Conservation (phyloP, 2,329 filamentous ascomycete species). For the Alternaria consortialis region DNA sequence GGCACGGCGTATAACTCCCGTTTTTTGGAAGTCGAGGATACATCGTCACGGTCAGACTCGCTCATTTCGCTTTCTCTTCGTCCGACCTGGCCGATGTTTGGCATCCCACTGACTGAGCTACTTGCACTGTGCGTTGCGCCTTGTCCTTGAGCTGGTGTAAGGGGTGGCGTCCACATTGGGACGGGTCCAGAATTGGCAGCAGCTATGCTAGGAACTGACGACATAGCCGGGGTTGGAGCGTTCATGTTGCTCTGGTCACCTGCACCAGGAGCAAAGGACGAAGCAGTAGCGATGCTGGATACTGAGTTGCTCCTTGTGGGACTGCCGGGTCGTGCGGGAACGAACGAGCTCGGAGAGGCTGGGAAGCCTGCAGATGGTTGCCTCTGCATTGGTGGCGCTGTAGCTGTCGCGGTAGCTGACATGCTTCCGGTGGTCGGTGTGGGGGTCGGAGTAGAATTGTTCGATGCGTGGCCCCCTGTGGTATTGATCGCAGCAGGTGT, state of each 20-base stretch:
- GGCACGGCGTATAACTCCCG: constrained; percentile 49
- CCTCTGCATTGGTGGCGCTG: constrained; percentile 63
- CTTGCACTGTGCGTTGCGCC: constrained; percentile 62
- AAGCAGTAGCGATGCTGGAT: constrained; percentile 78
- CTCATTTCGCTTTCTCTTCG: constrained; percentile 46
- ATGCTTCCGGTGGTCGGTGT: constrained; percentile 73
- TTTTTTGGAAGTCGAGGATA: constrained; percentile 41
- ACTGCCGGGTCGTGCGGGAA: constrained; percentile 71
- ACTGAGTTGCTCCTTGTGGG: constrained; percentile 86
- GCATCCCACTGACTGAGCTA: constrained; percentile 62
- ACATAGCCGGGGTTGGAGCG: constrained; percentile 80
- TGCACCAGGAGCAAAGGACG: constrained; percentile 54
- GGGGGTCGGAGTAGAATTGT: constrained; percentile 73
- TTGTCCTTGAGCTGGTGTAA: constrained; percentile 72
- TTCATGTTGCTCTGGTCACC: constrained; percentile 62
- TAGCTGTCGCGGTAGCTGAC: constrained; percentile 59
- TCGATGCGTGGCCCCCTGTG: constrained; percentile 57
- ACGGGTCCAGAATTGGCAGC: constrained; percentile 72
- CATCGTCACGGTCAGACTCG: constrained; percentile 49
- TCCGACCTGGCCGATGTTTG: constrained; percentile 40
- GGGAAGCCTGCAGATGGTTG: constrained; percentile 64
- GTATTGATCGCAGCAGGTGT: constrained; percentile 55
- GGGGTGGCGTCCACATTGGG: constrained; percentile 87
- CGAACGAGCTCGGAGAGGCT: constrained; percentile 66
- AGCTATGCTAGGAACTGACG: constrained; percentile 78